phyloP scores from a whole-genome alignment of 2,329 filamentous ascomycete genomes.

The Trichoderma brevicompactum region DNA sequence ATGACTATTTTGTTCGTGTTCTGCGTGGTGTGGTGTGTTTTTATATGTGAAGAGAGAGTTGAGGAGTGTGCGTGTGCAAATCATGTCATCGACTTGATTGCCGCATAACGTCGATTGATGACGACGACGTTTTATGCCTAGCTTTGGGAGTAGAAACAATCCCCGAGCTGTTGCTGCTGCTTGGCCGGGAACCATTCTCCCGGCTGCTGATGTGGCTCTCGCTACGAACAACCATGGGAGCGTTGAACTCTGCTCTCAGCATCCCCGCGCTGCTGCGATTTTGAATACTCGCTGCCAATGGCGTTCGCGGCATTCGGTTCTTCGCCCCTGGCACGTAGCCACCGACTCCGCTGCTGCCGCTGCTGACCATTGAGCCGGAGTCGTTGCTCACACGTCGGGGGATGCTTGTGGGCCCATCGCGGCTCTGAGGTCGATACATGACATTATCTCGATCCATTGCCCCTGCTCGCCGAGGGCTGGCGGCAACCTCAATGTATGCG shows the following conservation, averaged over 20 bases:
- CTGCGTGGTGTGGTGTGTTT: neutral
- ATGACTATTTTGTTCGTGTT: neutral
- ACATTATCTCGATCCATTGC: conserved; percentile 49
- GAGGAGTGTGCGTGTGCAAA: neutral
- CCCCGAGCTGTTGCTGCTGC: conserved; percentile 30
- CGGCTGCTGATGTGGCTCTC: conserved; percentile 48
- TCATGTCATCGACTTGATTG: conserved; percentile 12
- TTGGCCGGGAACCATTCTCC: conserved; percentile 40
- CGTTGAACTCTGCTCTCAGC: conserved; percentile 29
- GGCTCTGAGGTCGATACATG: conserved; percentile 49
- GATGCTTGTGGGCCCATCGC: conserved; percentile 48
- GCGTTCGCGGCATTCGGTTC: conserved; percentile 48
- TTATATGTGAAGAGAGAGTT: neutral
- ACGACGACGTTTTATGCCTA: conserved; percentile 21
- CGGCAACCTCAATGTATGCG: conserved; percentile 58
- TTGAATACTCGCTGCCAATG: conserved; percentile 38
- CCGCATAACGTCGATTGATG: conserved; percentile 22
- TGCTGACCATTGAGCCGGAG: conserved; percentile 37
- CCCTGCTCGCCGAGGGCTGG: conserved; percentile 50
- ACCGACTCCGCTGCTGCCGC: conserved; percentile 22
- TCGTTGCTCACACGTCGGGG: conserved; percentile 51
- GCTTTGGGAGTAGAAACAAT: conserved; percentile 23
- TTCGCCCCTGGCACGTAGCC: conserved; percentile 35
- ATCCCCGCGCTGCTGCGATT: conserved; percentile 33
- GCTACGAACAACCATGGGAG: conserved; percentile 44